A percentile compares a stretch with the other conserved stretches of the same genome.
phyloP scores from a whole-genome alignment of 139 green algal genomes.

The Closterium sp. region DNA sequence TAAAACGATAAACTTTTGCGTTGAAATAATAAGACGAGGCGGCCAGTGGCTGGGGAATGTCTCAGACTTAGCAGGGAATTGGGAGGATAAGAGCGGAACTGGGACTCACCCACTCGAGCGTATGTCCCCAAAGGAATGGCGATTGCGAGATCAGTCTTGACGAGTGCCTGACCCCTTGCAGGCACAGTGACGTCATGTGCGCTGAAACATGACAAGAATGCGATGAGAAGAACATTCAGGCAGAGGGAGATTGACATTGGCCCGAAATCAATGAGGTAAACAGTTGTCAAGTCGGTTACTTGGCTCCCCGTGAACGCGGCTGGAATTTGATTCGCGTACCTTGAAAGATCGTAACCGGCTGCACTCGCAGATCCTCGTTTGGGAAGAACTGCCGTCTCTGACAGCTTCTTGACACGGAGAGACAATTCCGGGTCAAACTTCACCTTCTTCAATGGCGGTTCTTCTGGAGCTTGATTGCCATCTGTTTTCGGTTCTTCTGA shows the following conservation, averaged over 20 bases:
- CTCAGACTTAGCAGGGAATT: not conserved
- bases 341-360: not conserved
- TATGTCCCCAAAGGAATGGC: conserved; percentile 88
- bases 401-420: conserved; percentile 6
- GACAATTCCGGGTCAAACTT: not conserved
- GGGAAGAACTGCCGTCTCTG: not conserved
- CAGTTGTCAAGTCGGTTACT: too few relatives aligned
- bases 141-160: conserved; percentile 88
- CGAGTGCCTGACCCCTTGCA: conserved; percentile 77
- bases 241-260: not conserved
- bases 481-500: not conserved
- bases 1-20: not conserved
- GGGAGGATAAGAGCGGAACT: not conserved
- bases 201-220: conserved; percentile 57
- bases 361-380: not conserved
- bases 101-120: conserved; percentile 75
- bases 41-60: too few relatives aligned
- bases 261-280: too few relatives aligned
- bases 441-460: not conserved
- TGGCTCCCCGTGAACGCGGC: too few relatives aligned
- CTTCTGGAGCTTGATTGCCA: not conserved
- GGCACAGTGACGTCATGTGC: conserved; percentile 80
- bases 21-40: not conserved
- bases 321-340: not conserved
- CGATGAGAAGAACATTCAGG: not conserved